Percentiles rank a stretch among this genome's conserved stretches.
Evolutionary conservation across 371 early-diverging fungal genomes (phyloP).

Genomic region (Phascolomyces articulosus): DNA sequence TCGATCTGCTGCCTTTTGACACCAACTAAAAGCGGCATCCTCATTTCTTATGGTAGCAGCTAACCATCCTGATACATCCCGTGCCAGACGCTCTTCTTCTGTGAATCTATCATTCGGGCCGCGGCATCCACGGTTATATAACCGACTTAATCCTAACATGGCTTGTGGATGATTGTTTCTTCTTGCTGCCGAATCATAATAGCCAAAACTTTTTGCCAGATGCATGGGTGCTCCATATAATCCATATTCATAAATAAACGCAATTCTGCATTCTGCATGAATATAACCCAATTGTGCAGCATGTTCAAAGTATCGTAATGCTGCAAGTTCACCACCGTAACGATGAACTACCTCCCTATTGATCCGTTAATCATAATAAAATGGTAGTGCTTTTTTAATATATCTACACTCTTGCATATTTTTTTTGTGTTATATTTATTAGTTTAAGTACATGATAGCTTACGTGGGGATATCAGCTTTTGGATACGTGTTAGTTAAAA

Average conservation of each 20-base stretch:
- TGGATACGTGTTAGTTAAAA: slow-evolving; percentile 35
- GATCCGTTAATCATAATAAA: neutral
- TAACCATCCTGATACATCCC: slow-evolving; percentile 42
- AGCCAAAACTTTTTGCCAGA: slow-evolving; percentile 24
- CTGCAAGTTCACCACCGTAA: slow-evolving; percentile 36
- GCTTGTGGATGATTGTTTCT: slow-evolving; percentile 18
- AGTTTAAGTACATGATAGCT: too few species aligned
- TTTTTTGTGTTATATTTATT: too few species aligned
- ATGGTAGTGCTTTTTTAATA: neutral
- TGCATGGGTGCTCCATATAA: slow-evolving; percentile 28
- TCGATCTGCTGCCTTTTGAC: slow-evolving; percentile 38
- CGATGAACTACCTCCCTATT: slow-evolving; percentile 13
- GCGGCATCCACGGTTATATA: slow-evolving; percentile 39
- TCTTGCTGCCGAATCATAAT: slow-evolving; percentile 33
- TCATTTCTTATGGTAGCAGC: slow-evolving; percentile 39
- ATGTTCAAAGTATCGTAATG: slow-evolving; percentile 30
- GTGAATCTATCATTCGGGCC: slow-evolving; percentile 27
- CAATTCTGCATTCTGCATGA: slow-evolving; percentile 32
- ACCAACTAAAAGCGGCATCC: slow-evolving; percentile 50
- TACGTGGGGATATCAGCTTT: slow-evolving; percentile 38
- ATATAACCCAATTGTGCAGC: slow-evolving; percentile 39
- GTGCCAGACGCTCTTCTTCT: slow-evolving; percentile 28
- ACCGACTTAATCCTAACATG: slow-evolving; percentile 36
- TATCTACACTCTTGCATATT: too few species aligned
- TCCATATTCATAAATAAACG: slow-evolving; percentile 31